A percentile compares a stretch with the other conserved stretches of the same genome.
Evolutionary conservation across 2,329 filamentous ascomycete species (phyloP).

Genomic region (Clonostachys solani): DNA sequence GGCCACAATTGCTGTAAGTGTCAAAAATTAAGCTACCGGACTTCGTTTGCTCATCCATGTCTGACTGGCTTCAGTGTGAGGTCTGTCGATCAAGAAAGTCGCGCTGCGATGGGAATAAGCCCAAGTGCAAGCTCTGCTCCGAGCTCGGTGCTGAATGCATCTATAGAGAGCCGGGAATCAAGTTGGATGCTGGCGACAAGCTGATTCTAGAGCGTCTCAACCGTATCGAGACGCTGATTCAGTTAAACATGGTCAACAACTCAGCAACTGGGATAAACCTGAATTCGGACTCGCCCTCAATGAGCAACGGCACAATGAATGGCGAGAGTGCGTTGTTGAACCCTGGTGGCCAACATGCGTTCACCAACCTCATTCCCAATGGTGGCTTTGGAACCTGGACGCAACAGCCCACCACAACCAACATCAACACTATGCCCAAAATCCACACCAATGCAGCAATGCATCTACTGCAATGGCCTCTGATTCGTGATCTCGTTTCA

Average conservation of each 20-base stretch:
- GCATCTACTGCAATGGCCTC: constrained; percentile 74
- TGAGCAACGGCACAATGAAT: constrained; percentile 60
- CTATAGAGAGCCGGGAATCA: constrained; percentile 82
- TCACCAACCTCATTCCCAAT: constrained; percentile 52
- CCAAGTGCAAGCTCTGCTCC: constrained; percentile 80
- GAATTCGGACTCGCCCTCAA: constrained; percentile 58
- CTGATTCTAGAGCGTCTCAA: constrained; percentile 75
- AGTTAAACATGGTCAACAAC: constrained; percentile 56
- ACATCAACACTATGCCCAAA: constrained; percentile 84
- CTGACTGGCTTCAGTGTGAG: constrained; percentile 55
- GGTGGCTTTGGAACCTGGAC: constrained; percentile 71
- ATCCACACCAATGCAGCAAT: constrained; percentile 77
- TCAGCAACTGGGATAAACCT: constrained; percentile 48
- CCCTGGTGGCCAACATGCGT: constrained; percentile 34
- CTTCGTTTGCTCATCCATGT: neutral
- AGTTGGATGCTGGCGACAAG: constrained; percentile 83
- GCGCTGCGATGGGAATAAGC: constrained; percentile 72
- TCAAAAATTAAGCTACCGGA: neutral
- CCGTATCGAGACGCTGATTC: constrained; percentile 75
- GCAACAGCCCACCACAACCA: constrained; percentile 44
- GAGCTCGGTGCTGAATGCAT: constrained; percentile 80
- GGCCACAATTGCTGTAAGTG: constrained; percentile 61
- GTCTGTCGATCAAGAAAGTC: constrained; percentile 79
- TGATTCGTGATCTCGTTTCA: constrained; percentile 74
- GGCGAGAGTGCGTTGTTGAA: constrained; percentile 45